Conservation (phyloP, 2,329 filamentous ascomycete species). For the Fusarium concolor region DNA sequence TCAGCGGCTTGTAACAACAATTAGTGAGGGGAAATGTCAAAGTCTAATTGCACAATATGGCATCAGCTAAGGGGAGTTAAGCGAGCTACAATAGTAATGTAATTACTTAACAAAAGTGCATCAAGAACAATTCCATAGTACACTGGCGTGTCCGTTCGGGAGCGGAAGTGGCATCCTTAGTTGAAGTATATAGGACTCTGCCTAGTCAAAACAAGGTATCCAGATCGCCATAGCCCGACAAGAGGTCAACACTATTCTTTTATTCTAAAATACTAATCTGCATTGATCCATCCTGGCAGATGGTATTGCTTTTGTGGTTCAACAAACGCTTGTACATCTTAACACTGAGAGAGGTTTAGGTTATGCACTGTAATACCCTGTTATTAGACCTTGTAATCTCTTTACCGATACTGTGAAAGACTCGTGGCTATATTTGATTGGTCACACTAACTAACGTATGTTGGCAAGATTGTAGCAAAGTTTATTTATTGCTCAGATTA, state of each 20-base stretch:
- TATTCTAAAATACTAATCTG: too few relatives aligned
- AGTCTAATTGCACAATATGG: not conserved
- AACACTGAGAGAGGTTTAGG: not conserved
- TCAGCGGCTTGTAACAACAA: not conserved
- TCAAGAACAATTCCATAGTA: not conserved
- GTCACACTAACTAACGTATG: not conserved
- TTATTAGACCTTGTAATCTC: not conserved
- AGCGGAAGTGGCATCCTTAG: not conserved
- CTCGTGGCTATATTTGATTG: not conserved
- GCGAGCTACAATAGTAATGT: too few relatives aligned
- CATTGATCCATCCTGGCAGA: too few relatives aligned
- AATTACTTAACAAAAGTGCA: not conserved
- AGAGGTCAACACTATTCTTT: too few relatives aligned
- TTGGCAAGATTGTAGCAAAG: not conserved
- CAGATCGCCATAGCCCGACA: too few relatives aligned
- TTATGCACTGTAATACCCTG: not conserved
- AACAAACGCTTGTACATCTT: not conserved
- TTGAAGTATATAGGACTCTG: too few relatives aligned
- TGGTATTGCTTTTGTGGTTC: not conserved
- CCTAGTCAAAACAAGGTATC: too few relatives aligned
- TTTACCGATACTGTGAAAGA: not conserved
- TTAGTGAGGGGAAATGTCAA: not conserved
- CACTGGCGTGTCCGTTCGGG: not conserved
- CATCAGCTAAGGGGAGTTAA: too few relatives aligned
- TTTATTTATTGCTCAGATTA: not conserved